Evolutionary conservation across 768 basidiomycete species (phyloP), one percentile per base, ranked within the genome.

Genomic region (Lactarius psammicola): DNA sequence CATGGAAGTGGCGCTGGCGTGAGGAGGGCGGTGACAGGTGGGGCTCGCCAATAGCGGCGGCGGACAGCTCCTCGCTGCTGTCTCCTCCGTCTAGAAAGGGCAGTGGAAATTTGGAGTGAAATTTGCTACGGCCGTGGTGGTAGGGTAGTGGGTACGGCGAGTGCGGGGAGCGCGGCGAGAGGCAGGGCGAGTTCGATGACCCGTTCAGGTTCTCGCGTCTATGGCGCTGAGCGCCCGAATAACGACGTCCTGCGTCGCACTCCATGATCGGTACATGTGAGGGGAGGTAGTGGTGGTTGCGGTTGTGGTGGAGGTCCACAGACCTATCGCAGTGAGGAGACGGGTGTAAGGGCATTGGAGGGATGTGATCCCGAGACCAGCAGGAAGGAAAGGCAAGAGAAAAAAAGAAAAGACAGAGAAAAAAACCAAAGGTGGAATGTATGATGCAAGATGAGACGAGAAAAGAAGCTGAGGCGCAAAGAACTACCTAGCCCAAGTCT

Each of bases 111-210:
- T 23, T 30, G 23, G 33, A 54, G 31, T 55, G 51, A 0, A 42
- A 13, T 36, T 56, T 57, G 31, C 11, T 54, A 20, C 26, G 60
- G 10, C n/a, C 20, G 18, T 46, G 53, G 49, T 62, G 56, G 30
- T 63, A 67, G 66, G 66, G 66, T 36, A 67, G 56, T 8, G 66
- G 66, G 57, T 67, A 67, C 0, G 66, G 55, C 3, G 55, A 18
- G 30, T 34, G 55, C 2, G 55, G 66, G 0, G 61, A 62, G 36
- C 56, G 56, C 17, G 65, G 60, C 13, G 64, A 56, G n/a, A 49
- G n/a, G 44, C 20, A 23, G n/a, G 56, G 60, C 5, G 31, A 36
- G 42, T 8, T 20, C 10, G 28, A 17, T 2, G 20, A 6, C 2
- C 18, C 33, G 8, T 31, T 46, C 20, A 20, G n/a, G 10, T 46